Evolutionary conservation across 2,329 filamentous ascomycete species (phyloP), one percentile per base, ranked within the genome.

Genomic region (Emericellopsis cladophorae): DNA sequence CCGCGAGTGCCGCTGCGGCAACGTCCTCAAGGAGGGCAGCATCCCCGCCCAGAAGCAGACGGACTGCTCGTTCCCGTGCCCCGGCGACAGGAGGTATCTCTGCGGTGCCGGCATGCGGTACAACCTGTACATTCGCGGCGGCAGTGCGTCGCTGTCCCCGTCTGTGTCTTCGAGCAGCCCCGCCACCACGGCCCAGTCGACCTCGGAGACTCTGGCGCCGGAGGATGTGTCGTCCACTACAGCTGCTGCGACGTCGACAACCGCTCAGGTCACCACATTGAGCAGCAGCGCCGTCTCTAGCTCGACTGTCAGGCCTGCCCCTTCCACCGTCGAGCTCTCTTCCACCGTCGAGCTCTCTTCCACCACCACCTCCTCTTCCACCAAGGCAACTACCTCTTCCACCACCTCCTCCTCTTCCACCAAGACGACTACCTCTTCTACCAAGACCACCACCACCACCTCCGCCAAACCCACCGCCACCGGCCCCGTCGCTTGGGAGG

Each of bases 1-100:
- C 3, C 42, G 60, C 1, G 60, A 65, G 41, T 65, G 62, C 40
- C 65, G 56, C 38, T 65, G 62, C 24, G 62, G 61, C 1, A 54
- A 62, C 16, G 43, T 37, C 1, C 44, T 64, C 4, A 53, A 52
- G 3, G 42, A 45, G 0, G 56, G 53, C 5, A 54, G 53, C 16
- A 44, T 47, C 15, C 46, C 51, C 24, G 57, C 57, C 1, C 37
- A 41, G 7, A 53, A 56, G 22, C 53, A 61, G 14, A 46, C 45
- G 1, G 58, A 61, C 14, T 64, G 61, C 42, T 55, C 51, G 2
- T 55, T 61, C 29, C 42, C 44, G 0, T 64, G 61, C 10, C 46
- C 51, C 0, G 61, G 61, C 0, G 52, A 63, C 31, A 46, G 40
- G 7, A 46, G 48, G 0, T 48, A 60, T 29, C 61, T 52, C 39